phyloP scores from a whole-genome alignment of 345 rosid genomes.

The Camelina laxa region DNA sequence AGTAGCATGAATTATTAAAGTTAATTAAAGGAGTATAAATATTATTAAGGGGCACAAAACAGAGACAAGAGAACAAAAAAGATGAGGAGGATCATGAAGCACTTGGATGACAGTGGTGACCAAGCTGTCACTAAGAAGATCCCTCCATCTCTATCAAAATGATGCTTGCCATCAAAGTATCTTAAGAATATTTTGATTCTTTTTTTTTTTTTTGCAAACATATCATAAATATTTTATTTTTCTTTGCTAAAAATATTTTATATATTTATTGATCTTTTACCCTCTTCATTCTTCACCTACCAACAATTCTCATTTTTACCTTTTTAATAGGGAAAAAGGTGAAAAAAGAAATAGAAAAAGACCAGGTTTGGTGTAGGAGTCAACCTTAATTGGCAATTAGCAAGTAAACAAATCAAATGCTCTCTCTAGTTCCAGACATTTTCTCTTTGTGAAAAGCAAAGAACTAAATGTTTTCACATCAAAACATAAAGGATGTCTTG shows the following conservation, averaged over 20 bases:
- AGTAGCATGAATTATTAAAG: background rate
- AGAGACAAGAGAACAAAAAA: slow-evolving; percentile 33
- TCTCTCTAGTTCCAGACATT: too few relatives aligned
- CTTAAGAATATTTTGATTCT: slow-evolving; percentile 16
- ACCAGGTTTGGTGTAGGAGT: too few relatives aligned
- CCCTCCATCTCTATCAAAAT: slow-evolving; percentile 19
- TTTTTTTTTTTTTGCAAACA: background rate
- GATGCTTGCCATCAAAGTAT: slow-evolving; percentile 24
- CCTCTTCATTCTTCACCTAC: slow-evolving; percentile 25
- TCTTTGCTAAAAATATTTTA: background rate
- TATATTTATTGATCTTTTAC: background rate
- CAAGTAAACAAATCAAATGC: too few relatives aligned
- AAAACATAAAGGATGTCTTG: too few relatives aligned
- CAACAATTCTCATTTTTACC: background rate
- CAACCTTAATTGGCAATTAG: too few relatives aligned
- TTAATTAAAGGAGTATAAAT: background rate
- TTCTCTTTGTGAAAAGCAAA: too few relatives aligned
- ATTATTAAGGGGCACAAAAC: slow-evolving; percentile 16
- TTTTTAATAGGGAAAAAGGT: background rate
- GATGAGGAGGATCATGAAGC: slow-evolving; percentile 18
- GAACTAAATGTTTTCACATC: too few relatives aligned
- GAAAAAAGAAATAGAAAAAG: background rate
- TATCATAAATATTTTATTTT: background rate
- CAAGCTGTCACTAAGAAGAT: slow-evolving; percentile 37
- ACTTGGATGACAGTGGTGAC: slow-evolving; percentile 39